Conservation (phyloP, 768 basidiomycete species). For the Solioccasus polychromus region DNA sequence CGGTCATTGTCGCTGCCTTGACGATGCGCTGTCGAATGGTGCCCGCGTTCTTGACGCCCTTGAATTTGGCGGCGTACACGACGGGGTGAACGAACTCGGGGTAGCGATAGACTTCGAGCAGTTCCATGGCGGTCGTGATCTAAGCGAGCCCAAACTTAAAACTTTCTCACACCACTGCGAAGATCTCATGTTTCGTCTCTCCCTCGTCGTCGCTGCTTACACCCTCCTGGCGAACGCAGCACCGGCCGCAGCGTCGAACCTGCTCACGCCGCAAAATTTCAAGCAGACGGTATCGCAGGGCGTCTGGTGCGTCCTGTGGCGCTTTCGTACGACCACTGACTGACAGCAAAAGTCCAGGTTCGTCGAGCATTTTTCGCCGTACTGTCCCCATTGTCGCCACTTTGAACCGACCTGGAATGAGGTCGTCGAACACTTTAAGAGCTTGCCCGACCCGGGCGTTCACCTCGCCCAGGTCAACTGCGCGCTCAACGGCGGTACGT, state of each 20-base stretch:
- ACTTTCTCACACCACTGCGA: constrained; percentile 3
- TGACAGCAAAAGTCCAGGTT: constrained; percentile 43
- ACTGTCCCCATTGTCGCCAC: constrained; percentile 72
- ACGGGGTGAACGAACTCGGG: constrained; percentile 46
- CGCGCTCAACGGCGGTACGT: constrained; percentile 69
- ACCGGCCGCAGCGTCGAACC: constrained; percentile 30
- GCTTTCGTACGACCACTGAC: background rate
- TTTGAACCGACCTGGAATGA: constrained; percentile 85
- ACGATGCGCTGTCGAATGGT: constrained; percentile 66
- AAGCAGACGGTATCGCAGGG: constrained; percentile 48
- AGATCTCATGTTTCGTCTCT: constrained; percentile 9
- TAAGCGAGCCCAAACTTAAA: background rate
- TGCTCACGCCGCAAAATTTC: constrained; percentile 63
- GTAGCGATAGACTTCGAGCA: constrained; percentile 57
- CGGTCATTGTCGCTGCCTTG: constrained; percentile 58
- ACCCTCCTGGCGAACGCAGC: constrained; percentile 32
- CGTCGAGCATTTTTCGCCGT: constrained; percentile 86
- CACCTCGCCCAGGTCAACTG: constrained; percentile 83
- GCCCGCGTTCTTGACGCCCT: constrained; percentile 59
- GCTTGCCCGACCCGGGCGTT: constrained; percentile 38
- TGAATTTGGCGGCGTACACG: constrained; percentile 66
- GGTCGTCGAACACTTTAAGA: constrained; percentile 52
- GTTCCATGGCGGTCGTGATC: constrained; percentile 14
- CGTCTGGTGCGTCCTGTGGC: constrained; percentile 46
- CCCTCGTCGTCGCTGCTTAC: constrained; percentile 31